Evolutionary conservation across 345 rosid species (phyloP).

Genomic region (Acer negundo): DNA sequence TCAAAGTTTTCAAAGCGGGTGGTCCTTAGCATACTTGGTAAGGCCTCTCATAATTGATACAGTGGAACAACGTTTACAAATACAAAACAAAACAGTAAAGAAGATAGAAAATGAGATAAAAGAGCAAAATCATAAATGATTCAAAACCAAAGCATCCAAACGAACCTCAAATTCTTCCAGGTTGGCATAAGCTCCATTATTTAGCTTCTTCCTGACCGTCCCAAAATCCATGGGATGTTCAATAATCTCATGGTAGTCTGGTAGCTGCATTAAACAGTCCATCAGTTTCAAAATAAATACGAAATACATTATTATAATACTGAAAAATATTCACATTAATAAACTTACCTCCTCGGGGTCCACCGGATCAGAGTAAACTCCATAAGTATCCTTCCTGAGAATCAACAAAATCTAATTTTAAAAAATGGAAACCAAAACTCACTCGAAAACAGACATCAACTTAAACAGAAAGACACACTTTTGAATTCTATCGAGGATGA

Average conservation of each 20-base stretch:
- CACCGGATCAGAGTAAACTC: conserved; percentile 69
- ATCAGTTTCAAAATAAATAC: conserved; percentile 1
- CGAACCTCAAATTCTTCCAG: conserved; percentile 92
- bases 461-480: conserved; percentile 40
- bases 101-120: neutral
- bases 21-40: too few species aligned
- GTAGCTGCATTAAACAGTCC: conserved; percentile 58
- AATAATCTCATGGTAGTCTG: conserved; percentile 79
- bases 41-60: neutral
- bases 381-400: conserved; percentile 73
- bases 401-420: conserved; percentile 9
- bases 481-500: conserved; percentile 65
- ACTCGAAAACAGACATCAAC: conserved; percentile 18
- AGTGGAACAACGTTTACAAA: neutral
- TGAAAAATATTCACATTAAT: neutral
- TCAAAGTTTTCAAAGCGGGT: too few species aligned
- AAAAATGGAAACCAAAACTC: conserved; percentile 18
- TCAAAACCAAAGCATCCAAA: conserved; percentile 10
- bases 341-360: conserved; percentile 65
- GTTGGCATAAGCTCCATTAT: conserved; percentile 48
- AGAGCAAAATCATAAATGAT: neutral
- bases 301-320: neutral
- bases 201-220: conserved; percentile 68
- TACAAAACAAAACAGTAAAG: neutral
- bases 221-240: conserved; percentile 89